Evolutionary conservation across 352 stramenopile genomes (phyloP).

Genomic region (Hyaloperonospora brassicae): DNA sequence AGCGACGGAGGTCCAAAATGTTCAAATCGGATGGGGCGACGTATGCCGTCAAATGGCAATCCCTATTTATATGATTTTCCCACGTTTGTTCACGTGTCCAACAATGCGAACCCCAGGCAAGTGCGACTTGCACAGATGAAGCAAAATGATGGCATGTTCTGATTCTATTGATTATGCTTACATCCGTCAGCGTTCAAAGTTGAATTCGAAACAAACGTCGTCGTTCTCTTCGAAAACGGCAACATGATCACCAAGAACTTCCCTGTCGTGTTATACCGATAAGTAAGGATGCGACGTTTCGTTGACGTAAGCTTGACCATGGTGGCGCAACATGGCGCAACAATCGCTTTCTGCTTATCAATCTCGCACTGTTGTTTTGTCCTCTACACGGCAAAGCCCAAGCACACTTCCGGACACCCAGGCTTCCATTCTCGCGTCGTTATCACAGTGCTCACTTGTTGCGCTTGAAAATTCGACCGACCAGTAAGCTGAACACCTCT

Average conservation of each 20-base stretch:
- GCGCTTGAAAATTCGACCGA: slow-evolving; percentile 96
- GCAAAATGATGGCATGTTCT: not conserved
- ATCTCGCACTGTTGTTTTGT: too few relatives aligned
- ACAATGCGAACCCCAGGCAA: slow-evolving; percentile 78
- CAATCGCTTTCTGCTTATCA: not conserved
- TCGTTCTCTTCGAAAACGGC: slow-evolving; percentile 87
- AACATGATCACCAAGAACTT: slow-evolving; percentile 90
- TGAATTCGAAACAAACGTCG: slow-evolving; percentile 90
- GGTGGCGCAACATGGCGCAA: not conserved
- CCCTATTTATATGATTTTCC: slow-evolving; percentile 93
- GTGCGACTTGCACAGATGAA: slow-evolving; percentile 1
- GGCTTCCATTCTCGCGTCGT: not conserved
- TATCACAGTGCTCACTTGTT: slow-evolving; percentile 74
- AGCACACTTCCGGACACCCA: not conserved
- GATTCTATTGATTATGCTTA: slow-evolving; percentile 1
- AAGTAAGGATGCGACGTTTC: slow-evolving; percentile 10
- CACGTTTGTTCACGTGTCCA: slow-evolving; percentile 87
- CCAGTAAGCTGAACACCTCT: slow-evolving; percentile 89
- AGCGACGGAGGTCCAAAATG: slow-evolving; percentile 92
- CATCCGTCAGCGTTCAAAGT: slow-evolving; percentile 74
- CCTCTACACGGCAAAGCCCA: not conserved
- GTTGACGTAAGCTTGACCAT: too few relatives aligned
- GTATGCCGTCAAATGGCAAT: slow-evolving; percentile 85
- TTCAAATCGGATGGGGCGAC: slow-evolving; percentile 89
- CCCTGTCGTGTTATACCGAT: slow-evolving; percentile 80